Conservation (phyloP, 306 rosid species). For the Citrullus amarus region DNA sequence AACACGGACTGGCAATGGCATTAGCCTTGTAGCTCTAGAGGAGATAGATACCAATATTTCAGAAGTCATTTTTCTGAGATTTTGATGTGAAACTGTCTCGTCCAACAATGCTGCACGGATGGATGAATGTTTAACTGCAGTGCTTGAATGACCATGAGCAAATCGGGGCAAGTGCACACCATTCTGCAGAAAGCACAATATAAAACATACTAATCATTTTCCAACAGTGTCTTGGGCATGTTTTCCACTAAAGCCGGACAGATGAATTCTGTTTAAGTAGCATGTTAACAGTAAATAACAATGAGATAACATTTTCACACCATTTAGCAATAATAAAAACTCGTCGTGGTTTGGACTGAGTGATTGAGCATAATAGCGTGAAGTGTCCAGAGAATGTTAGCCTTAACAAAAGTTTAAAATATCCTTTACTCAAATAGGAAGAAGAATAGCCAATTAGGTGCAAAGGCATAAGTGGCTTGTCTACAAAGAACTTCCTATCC, state of each 20-base stretch:
- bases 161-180: conserved; percentile 21
- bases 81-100: conserved; percentile 26
- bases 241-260: background rate
- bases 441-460: background rate
- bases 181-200: conserved; percentile 28
- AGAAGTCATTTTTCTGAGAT: conserved; percentile 31
- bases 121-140: conserved; percentile 13
- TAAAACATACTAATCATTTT: background rate
- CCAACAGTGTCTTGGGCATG: background rate
- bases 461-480: background rate
- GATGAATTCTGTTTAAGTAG: background rate
- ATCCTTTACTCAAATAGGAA: background rate
- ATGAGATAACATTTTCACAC: background rate
- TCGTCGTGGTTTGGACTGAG: background rate
- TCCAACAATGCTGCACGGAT: conserved; percentile 54
- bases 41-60: conserved; percentile 38
- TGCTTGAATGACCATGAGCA: conserved; percentile 19
- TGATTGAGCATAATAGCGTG: background rate
- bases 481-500: background rate
- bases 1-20: background rate
- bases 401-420: background rate
- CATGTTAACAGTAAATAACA: background rate
- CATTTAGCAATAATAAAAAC: background rate
- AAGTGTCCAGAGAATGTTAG: background rate
- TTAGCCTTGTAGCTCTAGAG: background rate